A percentile compares a stretch with the other conserved stretches of the same genome.
Evolutionary conservation across 208 protist genomes (phyloP).

Genomic region (Kentomonas sorsogonicus): DNA sequence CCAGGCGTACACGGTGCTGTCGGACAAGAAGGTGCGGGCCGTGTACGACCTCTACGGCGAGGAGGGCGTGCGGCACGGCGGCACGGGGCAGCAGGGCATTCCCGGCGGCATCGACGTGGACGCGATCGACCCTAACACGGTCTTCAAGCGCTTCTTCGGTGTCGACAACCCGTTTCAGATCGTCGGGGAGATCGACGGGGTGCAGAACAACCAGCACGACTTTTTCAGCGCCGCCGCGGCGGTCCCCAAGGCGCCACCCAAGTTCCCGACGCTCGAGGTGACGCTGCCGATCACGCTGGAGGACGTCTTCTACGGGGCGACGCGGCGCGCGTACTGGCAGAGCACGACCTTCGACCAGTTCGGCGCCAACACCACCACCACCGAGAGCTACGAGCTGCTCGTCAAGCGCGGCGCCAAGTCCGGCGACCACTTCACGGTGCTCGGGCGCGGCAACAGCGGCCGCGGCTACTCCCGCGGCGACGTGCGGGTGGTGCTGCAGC

Average conservation of each 20-base stretch:
- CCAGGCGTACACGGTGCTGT: conserved; percentile 88
- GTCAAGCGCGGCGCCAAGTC: conserved; percentile 66
- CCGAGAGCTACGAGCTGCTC: conserved; percentile 55
- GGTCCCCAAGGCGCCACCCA: conserved; percentile 45
- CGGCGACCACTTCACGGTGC: conserved; percentile 57
- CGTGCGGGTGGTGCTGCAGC: conserved; percentile 58
- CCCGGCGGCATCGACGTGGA: conserved; percentile 77
- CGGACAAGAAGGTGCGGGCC: conserved; percentile 75
- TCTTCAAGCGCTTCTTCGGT: conserved; percentile 87
- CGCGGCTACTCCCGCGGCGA: conserved; percentile 62
- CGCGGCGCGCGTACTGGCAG: conserved; percentile 61
- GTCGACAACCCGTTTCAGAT: conserved; percentile 88
- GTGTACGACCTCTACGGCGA: conserved; percentile 90
- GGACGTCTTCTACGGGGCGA: conserved; percentile 83
- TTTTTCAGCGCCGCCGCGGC: conserved; percentile 68
- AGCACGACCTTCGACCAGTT: conserved; percentile 13
- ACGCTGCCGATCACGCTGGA: conserved; percentile 64
- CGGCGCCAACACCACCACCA: conserved; percentile 21
- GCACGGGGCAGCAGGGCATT: conserved; percentile 70
- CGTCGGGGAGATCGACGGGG: conserved; percentile 54
- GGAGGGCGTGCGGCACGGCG: conserved; percentile 86
- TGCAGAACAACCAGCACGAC: conserved; percentile 75
- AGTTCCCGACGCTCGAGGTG: conserved; percentile 53
- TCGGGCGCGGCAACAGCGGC: conserved; percentile 54
- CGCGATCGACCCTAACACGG: conserved; percentile 61